These are phyloP conservation scores for Moesziomyces sp. DNA, from an alignment of 1,284 basidiomycete genomes.

Conservation along the genomic window DNA sequence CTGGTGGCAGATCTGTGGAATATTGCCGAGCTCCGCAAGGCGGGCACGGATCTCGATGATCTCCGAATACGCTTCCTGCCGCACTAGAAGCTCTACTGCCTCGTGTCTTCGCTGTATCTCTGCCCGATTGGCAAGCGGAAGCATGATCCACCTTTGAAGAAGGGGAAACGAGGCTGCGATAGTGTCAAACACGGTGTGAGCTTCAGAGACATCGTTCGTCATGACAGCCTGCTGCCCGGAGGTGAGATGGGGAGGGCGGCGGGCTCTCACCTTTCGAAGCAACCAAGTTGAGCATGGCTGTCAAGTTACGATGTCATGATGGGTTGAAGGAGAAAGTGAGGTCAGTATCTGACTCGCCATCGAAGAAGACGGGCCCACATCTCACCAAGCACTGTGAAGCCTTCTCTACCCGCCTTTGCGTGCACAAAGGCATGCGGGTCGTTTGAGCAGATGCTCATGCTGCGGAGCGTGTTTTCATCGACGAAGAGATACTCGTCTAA, in stretches of 20 bases:
- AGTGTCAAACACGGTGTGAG: no score
- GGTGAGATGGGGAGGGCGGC: no score
- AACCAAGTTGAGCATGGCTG: conserved; percentile 32
- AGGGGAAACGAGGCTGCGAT: conserved; percentile 24
- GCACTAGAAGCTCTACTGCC: conserved; percentile 34
- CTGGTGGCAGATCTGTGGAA: conserved; percentile 23
- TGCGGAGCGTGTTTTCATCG: conserved; percentile 40
- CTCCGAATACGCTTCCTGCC: conserved; percentile 21
- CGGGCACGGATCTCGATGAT: conserved; percentile 14
- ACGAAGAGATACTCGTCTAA: conserved; percentile 34
- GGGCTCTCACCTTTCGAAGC: conserved; percentile 26
- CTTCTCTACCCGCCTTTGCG: conserved; percentile 27
- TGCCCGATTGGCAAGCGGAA: conserved; percentile 21
- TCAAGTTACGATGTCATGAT: background rate
- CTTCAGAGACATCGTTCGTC: no score
- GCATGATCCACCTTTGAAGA: conserved; percentile 39
- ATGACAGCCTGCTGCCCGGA: no score
- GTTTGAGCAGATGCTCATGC: conserved; percentile 36
- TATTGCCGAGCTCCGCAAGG: conserved; percentile 22
- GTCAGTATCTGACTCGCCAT: background rate
- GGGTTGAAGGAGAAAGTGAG: background rate
- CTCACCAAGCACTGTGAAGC: conserved; percentile 40
- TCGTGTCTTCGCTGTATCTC: conserved; percentile 34
- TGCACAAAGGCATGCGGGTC: conserved; percentile 40
- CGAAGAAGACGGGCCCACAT: background rate